These are phyloP conservation scores for Combretum micranthum DNA, from an alignment of 345 rosid genomes.

Conservation along the genomic window DNA sequence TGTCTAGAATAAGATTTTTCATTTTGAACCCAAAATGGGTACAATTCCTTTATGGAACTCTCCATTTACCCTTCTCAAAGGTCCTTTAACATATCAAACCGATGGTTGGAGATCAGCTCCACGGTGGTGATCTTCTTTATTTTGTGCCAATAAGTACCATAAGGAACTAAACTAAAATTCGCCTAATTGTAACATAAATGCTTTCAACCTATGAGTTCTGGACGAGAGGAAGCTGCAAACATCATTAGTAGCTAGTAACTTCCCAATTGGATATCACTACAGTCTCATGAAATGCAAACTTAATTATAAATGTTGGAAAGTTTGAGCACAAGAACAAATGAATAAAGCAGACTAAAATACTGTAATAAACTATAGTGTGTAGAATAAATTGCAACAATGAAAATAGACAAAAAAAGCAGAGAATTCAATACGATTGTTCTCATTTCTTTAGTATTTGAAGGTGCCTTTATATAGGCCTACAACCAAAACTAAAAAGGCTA, in stretches of 20 bases:
- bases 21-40: conserved; percentile 4
- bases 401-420: too few relatives aligned
- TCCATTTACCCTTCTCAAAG: conserved; percentile 15
- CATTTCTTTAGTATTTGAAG: too few relatives aligned
- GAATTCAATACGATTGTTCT: too few relatives aligned
- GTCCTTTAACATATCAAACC: conserved; percentile 16
- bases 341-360: too few relatives aligned
- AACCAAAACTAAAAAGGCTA: too few relatives aligned
- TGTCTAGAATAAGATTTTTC: neutral
- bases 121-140: conserved; percentile 15
- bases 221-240: conserved; percentile 22
- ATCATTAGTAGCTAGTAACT: conserved; percentile 25
- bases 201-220: conserved; percentile 10
- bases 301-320: conserved; percentile 27
- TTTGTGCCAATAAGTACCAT: conserved; percentile 31
- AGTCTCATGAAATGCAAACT: conserved; percentile 18
- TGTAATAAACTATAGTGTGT: too few relatives aligned
- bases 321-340: too few relatives aligned
- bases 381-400: too few relatives aligned
- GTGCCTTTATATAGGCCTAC: too few relatives aligned
- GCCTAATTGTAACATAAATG: conserved; percentile 16
- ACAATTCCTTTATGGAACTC: conserved; percentile 11
- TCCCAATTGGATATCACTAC: conserved; percentile 23
- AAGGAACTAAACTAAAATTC: conserved; percentile 21
- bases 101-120: conserved; percentile 28